These are phyloP conservation scores for Reticulascus tulasneorum DNA, from an alignment of 2,329 filamentous ascomycete genomes.

Conservation along the genomic window DNA sequence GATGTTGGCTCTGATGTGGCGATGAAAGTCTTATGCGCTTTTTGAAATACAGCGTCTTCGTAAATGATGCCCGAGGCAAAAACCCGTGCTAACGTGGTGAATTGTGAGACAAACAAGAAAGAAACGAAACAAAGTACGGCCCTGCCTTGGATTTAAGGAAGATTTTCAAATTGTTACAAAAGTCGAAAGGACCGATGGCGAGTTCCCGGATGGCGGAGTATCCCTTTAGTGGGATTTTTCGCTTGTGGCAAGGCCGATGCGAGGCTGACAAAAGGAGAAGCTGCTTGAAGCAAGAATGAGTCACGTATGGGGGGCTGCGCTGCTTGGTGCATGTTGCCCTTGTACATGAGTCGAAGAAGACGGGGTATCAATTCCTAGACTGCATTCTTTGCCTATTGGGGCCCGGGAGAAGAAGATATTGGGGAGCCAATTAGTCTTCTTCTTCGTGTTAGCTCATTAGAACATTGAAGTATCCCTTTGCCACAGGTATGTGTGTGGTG, in stretches of 20 bases:
- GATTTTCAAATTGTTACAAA: slow-evolving; percentile 1
- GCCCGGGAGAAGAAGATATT: no score
- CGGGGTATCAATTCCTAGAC: no score
- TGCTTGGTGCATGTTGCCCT: no score
- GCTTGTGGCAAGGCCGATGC: slow-evolving; percentile 10
- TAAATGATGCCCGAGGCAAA: slow-evolving; percentile 14
- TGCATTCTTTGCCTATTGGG: no score
- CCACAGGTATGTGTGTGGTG: no score
- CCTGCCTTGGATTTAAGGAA: slow-evolving; percentile 6
- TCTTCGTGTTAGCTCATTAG: no score
- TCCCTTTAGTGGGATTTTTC: slow-evolving; percentile 6
- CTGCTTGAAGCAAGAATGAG: background rate
- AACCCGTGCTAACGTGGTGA: slow-evolving; percentile 15
- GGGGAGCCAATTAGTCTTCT: no score
- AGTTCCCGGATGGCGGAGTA: no score
- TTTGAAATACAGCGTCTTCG: slow-evolving; percentile 45
- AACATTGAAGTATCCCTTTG: no score
- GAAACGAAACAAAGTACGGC: slow-evolving; percentile 1
- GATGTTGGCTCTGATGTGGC: slow-evolving; percentile 8
- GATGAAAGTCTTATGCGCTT: slow-evolving; percentile 30
- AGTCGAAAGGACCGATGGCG: background rate
- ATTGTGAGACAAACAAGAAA: slow-evolving; percentile 5
- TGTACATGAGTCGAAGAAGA: no score
- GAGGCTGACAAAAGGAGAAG: slow-evolving; percentile 12
- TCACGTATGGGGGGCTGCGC: background rate